Base-by-base conservation (phyloP, 495 filamentous ascomycete genomes). In the Glarea lozoyensis region DNA sequence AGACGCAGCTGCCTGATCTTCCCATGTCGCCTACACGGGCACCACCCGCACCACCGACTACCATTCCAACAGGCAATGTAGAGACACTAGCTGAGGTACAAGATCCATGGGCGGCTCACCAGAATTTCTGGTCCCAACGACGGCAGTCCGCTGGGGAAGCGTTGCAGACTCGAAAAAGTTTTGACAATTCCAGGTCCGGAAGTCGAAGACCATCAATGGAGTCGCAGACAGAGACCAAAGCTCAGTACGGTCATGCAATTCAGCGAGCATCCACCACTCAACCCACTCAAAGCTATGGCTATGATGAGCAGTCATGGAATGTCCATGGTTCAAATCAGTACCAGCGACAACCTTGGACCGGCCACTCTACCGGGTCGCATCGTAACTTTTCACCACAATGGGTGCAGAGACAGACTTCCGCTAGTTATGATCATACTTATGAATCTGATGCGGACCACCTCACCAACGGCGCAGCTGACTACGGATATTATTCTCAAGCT, bases 361-460 rank as follows among this genome's bases (percentile, higher is more conserved):
- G 32, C 10, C 32, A 35, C 15, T 35, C 32, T 15, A 35, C 32
- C 7, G 16, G 4, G 10, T 19, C 15, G 19, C 10, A 21, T n/a
- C 35, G 17, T 5, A 37, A n/a, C 16, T 34, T 13, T 16, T 34
- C 31, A 13, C 12, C 6, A 6, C 35, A 37, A 6, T 37, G 35
- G 35, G 16, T 20, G n/a, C 17, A 37, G 22, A 7, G 5, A 6
- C 16, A 19, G 16, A 6, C 18, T 19, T 16, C 32, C 6, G 35
- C 6, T 10, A 19, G 3, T 29, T 45, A 45, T 17, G 10, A 45
- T 17, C 42, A 45, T 17, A 45, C 42, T 2, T 45, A 37, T 20
- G 42, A 33, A 3, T 37, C 22, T 11, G 13, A 12, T 13, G 17
- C 37, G 2, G 13, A 17, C 1, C n/a, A n/a, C n/a, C n/a, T n/a